A percentile compares a stretch with the other conserved stretches of the same genome.
These are phyloP conservation scores for Scalesia atractyloides DNA, from an alignment of 129 eudicot genomes.

Conservation along the genomic window DNA sequence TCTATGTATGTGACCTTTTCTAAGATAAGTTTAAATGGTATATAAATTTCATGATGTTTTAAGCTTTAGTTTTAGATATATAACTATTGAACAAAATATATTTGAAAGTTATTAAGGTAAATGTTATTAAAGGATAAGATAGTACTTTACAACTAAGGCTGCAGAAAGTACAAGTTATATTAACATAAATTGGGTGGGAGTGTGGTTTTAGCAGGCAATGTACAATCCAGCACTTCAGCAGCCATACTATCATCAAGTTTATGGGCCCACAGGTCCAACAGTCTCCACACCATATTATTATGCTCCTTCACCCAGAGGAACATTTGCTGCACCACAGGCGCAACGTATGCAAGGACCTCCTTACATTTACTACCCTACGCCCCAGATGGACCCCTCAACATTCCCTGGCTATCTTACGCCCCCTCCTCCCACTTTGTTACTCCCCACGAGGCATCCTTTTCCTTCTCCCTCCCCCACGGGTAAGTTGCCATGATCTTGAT, in stretches of 20 bases:
- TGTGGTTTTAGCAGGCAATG: conserved; percentile 51
- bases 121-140: conserved; percentile 1
- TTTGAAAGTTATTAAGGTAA: not conserved
- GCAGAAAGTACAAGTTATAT: conserved; percentile 31
- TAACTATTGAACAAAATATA: not conserved
- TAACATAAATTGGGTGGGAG: conserved; percentile 25
- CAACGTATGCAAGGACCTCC: conserved; percentile 73
- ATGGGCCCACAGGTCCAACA: conserved; percentile 61
- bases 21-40: not conserved
- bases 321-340: conserved; percentile 46
- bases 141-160: conserved; percentile 13
- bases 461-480: conserved; percentile 66
- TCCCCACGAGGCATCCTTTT: conserved; percentile 51
- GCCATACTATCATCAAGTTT: conserved; percentile 55
- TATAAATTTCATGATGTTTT: not conserved
- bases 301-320: conserved; percentile 65
- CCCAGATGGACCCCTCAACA: conserved; percentile 38
- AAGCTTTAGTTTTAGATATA: too few relatives aligned
- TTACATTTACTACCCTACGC: conserved; percentile 82
- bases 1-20: not conserved
- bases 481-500: conserved; percentile 27
- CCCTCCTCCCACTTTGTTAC: conserved; percentile 38
- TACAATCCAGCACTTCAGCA: conserved; percentile 72
- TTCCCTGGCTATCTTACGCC: conserved; percentile 43
- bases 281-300: conserved; percentile 73